Evolutionary conservation across 495 filamentous ascomycete genomes (phyloP), one percentile per base, ranked within the genome.

Genomic region (Saxispiralis lemnorum): DNA sequence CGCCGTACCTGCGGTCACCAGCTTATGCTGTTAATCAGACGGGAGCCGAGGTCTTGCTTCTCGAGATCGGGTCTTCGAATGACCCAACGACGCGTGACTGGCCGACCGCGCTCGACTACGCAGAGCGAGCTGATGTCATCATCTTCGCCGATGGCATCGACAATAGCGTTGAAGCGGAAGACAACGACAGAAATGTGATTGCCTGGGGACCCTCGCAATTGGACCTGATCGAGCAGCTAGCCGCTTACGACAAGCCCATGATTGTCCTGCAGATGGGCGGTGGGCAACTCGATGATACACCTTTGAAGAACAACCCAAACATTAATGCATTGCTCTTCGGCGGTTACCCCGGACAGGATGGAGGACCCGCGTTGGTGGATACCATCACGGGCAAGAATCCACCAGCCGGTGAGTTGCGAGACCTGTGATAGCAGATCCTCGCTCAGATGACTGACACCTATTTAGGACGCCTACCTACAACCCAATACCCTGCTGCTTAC

Each of bases 331-430:
- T 77, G 5, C 34, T 75, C 14, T 77, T 72, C 72, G 73, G 60
- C 11, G 71, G 71, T 2, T 76, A 75, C 51, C 72, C 71, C 0
- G 72, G 72, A n/a, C 73, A 77, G 51, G 64, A 67, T 12, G 73
- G 72, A 16, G 72, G 72, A 0, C 57, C 61, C 11, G 73, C 72
- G 5, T 61, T 75, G 7, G 44, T 70, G 24, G 69, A 77, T 38
- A 66, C 74, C 31, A 53, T 77, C 13, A 68, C 61, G 1, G 73
- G 73, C 4, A 66, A 63, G 31, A 63, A 59, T 16, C 63, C 70
- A 2, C 72, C 73, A 0, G 73, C 75, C 20, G 75, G 75, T 28
- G 24, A 28, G 24, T 28, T 28, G 24, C 24, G 9, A 28, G 9
- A 9, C n/a, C n/a, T 28, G 24, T 28, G 5, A 28, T 28, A 9